Conservation (phyloP, 2,329 filamentous ascomycete species). For the Stromatinia cepivora region DNA sequence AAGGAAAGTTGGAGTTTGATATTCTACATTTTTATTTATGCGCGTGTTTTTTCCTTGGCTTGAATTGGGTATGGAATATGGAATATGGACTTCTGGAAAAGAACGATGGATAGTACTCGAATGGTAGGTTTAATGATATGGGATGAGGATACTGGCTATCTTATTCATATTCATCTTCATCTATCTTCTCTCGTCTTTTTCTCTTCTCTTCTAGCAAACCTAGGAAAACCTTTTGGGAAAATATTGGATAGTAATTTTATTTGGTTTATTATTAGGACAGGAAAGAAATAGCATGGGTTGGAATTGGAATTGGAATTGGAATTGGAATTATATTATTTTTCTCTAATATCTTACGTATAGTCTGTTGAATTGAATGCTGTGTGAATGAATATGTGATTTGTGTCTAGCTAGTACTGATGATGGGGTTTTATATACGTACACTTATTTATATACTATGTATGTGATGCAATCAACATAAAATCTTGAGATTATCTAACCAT, state of each 20-base stretch:
- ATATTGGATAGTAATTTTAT: neutral
- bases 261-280: neutral
- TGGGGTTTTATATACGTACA: too few species aligned
- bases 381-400: too few species aligned
- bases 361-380: too few species aligned
- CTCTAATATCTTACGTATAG: too few species aligned
- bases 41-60: neutral
- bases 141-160: neutral
- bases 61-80: neutral
- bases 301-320: neutral
- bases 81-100: too few species aligned
- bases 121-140: neutral
- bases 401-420: too few species aligned
- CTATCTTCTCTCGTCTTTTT: neutral
- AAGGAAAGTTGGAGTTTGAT: conserved; percentile 2
- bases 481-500: too few species aligned
- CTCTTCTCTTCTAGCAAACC: neutral
- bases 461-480: too few species aligned
- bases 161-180: neutral
- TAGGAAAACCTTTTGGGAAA: neutral
- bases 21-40: neutral
- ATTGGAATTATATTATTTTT: neutral
- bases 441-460: too few species aligned
- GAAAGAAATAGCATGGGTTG: neutral
- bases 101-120: neutral